These are phyloP conservation scores for Malassezia sympodialis DNA, from an alignment of 1,284 basidiomycete genomes.

Conservation along the genomic window DNA sequence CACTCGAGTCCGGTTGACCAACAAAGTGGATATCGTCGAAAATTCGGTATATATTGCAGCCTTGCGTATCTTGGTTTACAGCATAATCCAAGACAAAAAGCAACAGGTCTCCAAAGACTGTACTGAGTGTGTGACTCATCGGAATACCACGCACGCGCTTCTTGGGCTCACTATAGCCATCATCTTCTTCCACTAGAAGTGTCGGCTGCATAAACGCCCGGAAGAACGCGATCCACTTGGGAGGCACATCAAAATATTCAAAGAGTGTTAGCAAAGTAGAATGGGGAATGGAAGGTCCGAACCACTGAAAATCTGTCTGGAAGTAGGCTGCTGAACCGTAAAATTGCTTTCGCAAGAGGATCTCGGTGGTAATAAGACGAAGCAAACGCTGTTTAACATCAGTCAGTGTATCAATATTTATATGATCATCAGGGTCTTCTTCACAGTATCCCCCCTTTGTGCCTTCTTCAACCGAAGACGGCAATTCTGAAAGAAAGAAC, in stretches of 20 bases:
- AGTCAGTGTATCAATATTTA: not conserved
- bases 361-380: not conserved
- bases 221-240: not conserved
- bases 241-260: not conserved
- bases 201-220: not conserved
- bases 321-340: not conserved
- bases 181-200: not conserved
- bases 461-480: not conserved
- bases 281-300: slow-evolving; percentile 5
- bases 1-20: not conserved
- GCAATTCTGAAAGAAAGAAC: not conserved
- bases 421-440: not conserved
- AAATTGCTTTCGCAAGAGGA: not conserved
- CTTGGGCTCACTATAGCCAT: not conserved
- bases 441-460: not conserved
- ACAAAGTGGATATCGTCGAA: slow-evolving; percentile 1
- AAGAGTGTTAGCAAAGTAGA: not conserved
- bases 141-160: not conserved
- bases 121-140: slow-evolving; percentile 3
- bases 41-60: not conserved
- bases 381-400: not conserved
- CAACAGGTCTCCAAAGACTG: not conserved
- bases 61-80: not conserved
- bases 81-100: slow-evolving; percentile 5
- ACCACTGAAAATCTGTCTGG: slow-evolving; percentile 5